These are phyloP conservation scores for Saccharomyces hybrid DNA, from an alignment of 1,139 yeast genomes.

Conservation along the genomic window DNA sequence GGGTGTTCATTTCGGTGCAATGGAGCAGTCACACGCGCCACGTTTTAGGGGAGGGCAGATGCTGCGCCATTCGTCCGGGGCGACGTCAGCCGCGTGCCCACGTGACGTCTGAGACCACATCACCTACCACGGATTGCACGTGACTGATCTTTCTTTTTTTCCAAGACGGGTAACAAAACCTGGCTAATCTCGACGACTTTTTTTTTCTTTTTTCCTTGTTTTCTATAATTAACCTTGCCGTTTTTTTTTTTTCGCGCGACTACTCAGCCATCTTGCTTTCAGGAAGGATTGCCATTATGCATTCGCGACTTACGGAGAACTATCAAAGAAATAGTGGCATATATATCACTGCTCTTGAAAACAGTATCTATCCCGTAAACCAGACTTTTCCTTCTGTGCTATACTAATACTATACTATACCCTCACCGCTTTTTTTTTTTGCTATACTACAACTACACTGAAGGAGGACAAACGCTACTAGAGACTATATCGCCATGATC, in stretches of 20 bases:
- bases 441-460: neutral
- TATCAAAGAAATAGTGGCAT: neutral
- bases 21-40: neutral
- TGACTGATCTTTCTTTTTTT: neutral
- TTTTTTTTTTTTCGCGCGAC: constrained; percentile 1
- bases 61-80: neutral
- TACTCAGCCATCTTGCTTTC: neutral
- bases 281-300: neutral
- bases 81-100: neutral
- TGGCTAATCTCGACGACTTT: too few relatives aligned
- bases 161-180: neutral
- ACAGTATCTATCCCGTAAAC: neutral
- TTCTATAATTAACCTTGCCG: neutral
- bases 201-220: neutral
- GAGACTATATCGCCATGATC: constrained; percentile 1
- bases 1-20: neutral
- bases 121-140: neutral
- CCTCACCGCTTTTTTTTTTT: neutral
- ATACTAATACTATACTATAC: neutral
- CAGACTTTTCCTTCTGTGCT: neutral
- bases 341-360: neutral
- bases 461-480: neutral
- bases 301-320: neutral
- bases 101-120: neutral
- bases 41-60: neutral